These are phyloP conservation scores for Dioszegia crocea DNA, from an alignment of 768 basidiomycete species.

Conservation along the genomic window DNA sequence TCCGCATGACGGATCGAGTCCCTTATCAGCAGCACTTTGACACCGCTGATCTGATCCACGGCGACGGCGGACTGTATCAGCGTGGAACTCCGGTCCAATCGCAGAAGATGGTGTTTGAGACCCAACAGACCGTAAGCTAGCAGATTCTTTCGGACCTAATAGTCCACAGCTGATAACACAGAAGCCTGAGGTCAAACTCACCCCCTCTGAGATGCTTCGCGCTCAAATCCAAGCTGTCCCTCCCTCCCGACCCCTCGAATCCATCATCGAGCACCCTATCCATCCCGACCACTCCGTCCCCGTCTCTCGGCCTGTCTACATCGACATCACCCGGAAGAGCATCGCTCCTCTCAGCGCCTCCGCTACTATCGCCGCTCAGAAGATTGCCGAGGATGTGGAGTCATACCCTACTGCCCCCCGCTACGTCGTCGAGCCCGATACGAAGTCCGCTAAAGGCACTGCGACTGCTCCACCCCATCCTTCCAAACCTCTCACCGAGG, in stretches of 20 bases:
- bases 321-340: neutral
- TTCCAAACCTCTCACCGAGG: neutral
- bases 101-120: neutral
- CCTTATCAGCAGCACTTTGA: constrained; percentile 3
- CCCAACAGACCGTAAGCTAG: neutral
- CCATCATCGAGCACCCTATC: neutral
- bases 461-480: too few relatives aligned
- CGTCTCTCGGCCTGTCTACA: neutral
- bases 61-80: neutral
- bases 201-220: constrained; percentile 2
- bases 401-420: neutral
- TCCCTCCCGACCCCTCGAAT: neutral
- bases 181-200: neutral
- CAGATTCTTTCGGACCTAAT: neutral
- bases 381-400: neutral
- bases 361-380: neutral
- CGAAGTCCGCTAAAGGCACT: neutral
- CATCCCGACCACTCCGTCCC: neutral
- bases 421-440: neutral
- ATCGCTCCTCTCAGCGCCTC: neutral
- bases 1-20: neutral
- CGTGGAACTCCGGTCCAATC: neutral
- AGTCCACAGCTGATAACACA: neutral
- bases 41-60: neutral
- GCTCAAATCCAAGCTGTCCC: neutral